These are phyloP conservation scores for Colletotrichum acutatum DNA, from an alignment of 2,329 filamentous ascomycete genomes.

Conservation along the genomic window DNA sequence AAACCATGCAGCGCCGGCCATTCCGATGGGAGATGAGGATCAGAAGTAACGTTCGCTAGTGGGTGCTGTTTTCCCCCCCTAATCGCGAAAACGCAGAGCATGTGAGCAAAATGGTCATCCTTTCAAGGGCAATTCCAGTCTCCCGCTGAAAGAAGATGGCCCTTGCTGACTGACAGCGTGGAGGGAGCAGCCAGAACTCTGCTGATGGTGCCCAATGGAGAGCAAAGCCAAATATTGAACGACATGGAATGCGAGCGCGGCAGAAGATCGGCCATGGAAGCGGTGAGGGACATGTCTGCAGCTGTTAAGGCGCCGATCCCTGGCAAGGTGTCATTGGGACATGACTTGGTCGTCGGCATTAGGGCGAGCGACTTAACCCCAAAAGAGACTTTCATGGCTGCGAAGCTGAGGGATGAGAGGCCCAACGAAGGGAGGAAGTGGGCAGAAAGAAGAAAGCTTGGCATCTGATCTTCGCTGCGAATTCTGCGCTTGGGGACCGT, in stretches of 20 bases:
- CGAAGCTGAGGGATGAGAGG: slow-evolving; percentile 11
- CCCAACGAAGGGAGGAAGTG: neutral
- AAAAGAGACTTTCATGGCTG: neutral
- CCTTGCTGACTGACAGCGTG: slow-evolving; percentile 3
- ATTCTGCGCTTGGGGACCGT: slow-evolving; percentile 1
- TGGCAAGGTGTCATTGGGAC: slow-evolving; percentile 4
- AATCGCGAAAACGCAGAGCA: neutral
- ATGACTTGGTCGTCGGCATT: neutral
- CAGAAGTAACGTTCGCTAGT: neutral
- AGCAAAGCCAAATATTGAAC: slow-evolving; percentile 13
- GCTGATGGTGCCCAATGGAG: neutral
- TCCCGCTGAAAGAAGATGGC: neutral
- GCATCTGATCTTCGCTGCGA: neutral
- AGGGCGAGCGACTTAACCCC: neutral
- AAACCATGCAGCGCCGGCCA: slow-evolving; percentile 3
- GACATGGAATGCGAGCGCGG: slow-evolving; percentile 1
- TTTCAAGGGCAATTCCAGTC: neutral
- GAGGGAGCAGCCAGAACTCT: slow-evolving; percentile 10
- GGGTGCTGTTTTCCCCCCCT: neutral
- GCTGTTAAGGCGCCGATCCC: neutral
- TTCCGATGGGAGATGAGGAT: slow-evolving; percentile 11
- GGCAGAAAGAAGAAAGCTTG: slow-evolving; percentile 9
- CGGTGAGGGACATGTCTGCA: neutral
- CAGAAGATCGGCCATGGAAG: neutral
- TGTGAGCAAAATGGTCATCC: slow-evolving; percentile 7